Conservation (phyloP, 805 yeast genomes). For the Metschnikowia cubensis region DNA sequence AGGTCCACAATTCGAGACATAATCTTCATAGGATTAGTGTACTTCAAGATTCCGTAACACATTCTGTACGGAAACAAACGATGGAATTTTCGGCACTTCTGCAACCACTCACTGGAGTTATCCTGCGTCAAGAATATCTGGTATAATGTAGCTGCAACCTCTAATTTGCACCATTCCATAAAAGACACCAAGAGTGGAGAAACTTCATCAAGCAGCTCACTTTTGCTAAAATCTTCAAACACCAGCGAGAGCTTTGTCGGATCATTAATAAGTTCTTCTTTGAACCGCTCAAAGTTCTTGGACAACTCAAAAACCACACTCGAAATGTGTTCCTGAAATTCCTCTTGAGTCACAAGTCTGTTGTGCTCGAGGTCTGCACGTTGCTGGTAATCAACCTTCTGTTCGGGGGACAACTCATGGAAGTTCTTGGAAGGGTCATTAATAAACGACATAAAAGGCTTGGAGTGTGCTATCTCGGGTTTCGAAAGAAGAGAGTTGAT, state of each 20-base stretch:
- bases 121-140: constrained; percentile 79
- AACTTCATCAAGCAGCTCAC: constrained; percentile 49
- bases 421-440: constrained; percentile 24
- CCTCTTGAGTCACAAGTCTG: constrained; percentile 56
- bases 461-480: constrained; percentile 52
- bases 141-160: constrained; percentile 79
- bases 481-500: constrained; percentile 50
- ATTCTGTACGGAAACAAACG: constrained; percentile 74
- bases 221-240: constrained; percentile 61
- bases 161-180: constrained; percentile 78
- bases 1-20: constrained; percentile 77
- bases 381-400: constrained; percentile 51
- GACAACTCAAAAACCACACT: constrained; percentile 52
- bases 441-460: constrained; percentile 31
- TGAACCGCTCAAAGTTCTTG: constrained; percentile 55
- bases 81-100: constrained; percentile 69
- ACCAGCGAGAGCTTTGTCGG: constrained; percentile 55
- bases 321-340: constrained; percentile 68
- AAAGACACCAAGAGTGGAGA: constrained; percentile 67
- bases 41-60: constrained; percentile 69
- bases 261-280: constrained; percentile 46
- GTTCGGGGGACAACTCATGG: constrained; percentile 35
- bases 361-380: constrained; percentile 59
- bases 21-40: constrained; percentile 84
- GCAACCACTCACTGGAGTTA: constrained; percentile 69